Base-by-base conservation (phyloP, 345 rosid species). In the Lumnitzera racemosa region DNA sequence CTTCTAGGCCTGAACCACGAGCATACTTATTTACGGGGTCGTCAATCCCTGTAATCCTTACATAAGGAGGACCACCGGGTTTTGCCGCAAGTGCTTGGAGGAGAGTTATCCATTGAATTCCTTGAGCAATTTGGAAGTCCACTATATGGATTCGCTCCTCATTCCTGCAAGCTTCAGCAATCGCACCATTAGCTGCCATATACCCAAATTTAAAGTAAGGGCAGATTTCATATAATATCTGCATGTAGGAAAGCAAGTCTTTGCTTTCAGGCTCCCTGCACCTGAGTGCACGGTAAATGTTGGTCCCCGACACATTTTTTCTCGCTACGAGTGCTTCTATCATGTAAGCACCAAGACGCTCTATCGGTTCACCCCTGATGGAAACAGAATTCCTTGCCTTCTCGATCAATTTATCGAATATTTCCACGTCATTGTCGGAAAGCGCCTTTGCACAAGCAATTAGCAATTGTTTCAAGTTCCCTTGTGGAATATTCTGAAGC, bases 181-280 rank as follows among this genome's bases (percentile, higher is more conserved):
- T 87, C 47, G 90, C 88, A 15, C 86, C 90, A 29, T 87, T 87
- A 51, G 95, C 95, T 13, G 88, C 95, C 90, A 87, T 78, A 82
- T 81, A 84, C 17, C 95, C 88, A 57, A 87, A 82, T 75, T 87
- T 84, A 72, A 87, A 59, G 67, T 83, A 87, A 7, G 95, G 90
- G 72, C 95, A 84, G 58, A 87, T 82, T 67, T 87, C 88, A 55
- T 81, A 84, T 41, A 87, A 65, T 68, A 80, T 72, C 50, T 79
- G 88, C 88, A 87, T 87, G 74, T 76, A 83, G 4, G 92, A 83
- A 49, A 86, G 82, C 73, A 86, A 72, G 63, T 83, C 89, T 68
- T 76, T 79, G 78, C 89, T 70, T 49, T 76, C 82, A 41, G 95
- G 95, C 72, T 87, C 90, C 57, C 76, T 71, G 65, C 87, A 86